Base-by-base conservation (phyloP, 2,329 filamentous ascomycete species). In the Triangularia setosa region DNA sequence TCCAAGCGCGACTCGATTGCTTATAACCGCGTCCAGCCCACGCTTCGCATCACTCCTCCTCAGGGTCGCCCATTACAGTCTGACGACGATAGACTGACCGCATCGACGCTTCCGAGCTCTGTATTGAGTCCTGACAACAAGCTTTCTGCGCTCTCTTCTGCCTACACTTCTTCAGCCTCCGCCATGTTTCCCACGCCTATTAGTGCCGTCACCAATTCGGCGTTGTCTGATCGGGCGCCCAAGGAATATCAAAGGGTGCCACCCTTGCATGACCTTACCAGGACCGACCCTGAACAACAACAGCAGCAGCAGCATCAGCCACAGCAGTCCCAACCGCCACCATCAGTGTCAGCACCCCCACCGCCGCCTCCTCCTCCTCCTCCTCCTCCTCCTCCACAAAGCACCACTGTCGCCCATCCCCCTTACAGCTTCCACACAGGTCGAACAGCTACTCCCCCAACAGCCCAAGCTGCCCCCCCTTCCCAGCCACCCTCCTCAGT, bases 1-100 rank as follows among this genome's bases (percentile, higher is more conserved):
- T 73, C 75, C 33, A 84, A 87, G 73, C 82, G 86, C 60, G 85
- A 88, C 71, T 79, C 84, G 52, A 72, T 87, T 61, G 82, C 85
- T 60, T 80, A 81, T 60, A 88, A 87, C 75, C 85, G 87, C 63
- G 85, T 86, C 64, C 87, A 86, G 71, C 77, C 80, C 62, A 67
- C 68, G n/a, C 79, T 89, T 62, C 83, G 87, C 52, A 87, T 89
- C 69, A 85, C 88, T 74, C 84, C 86, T 56, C 86, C 86, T 44
- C 84, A 87, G 71, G 83, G 83, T 70, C 82, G 83, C 35, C 81
- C 83, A 48, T 75, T 85, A 60, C 75, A 80, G 67, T 79, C 81
- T 61, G 86, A 87, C 59, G 86, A 88, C 69, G 84, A 87, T 71
- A 80, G 84, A 65, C 27, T 44, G 61, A 86, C 84, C n/a, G 83